A percentile compares a stretch with the other conserved stretches of the same genome.
Evolutionary conservation across 768 basidiomycete genomes (phyloP).

Genomic region (Termitomyces sp.): DNA sequence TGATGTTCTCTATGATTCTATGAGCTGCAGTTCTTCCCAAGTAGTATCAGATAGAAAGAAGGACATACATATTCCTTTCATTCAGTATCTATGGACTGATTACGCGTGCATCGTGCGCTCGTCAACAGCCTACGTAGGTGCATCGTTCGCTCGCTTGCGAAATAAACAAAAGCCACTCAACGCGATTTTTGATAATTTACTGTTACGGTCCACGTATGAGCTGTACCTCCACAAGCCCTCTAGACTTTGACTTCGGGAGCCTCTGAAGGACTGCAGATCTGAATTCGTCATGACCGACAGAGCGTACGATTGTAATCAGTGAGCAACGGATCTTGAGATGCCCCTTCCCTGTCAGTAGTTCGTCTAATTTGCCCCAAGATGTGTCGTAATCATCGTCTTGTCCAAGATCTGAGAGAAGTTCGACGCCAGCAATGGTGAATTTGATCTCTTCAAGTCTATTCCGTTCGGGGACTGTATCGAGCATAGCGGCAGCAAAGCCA

Average conservation of each 20-base stretch:
- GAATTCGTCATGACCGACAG: neutral
- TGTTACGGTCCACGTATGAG: neutral
- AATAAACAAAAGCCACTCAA: too few species aligned
- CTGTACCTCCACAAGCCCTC: neutral
- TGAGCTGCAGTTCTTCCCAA: too few species aligned
- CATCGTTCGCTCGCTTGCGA: too few species aligned
- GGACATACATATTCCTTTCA: too few species aligned
- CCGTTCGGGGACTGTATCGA: constrained; percentile 4
- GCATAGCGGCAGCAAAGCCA: neutral
- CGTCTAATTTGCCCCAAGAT: constrained; percentile 1
- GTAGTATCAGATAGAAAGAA: too few species aligned
- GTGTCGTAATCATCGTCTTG: neutral
- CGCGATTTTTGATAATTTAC: too few species aligned
- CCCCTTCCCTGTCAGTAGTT: neutral
- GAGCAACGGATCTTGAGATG: neutral
- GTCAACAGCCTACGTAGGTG: too few species aligned
- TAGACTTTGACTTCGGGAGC: neutral
- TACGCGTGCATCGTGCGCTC: too few species aligned
- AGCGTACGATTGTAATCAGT: neutral
- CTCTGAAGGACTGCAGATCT: neutral
- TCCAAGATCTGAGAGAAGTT: neutral
- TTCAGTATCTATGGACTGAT: too few species aligned
- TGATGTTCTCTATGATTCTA: neutral
- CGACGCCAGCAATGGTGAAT: neutral
- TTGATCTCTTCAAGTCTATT: constrained; percentile 4